phyloP scores from a whole-genome alignment of 2,329 filamentous ascomycete genomes.

The Ascochyta lentis region DNA sequence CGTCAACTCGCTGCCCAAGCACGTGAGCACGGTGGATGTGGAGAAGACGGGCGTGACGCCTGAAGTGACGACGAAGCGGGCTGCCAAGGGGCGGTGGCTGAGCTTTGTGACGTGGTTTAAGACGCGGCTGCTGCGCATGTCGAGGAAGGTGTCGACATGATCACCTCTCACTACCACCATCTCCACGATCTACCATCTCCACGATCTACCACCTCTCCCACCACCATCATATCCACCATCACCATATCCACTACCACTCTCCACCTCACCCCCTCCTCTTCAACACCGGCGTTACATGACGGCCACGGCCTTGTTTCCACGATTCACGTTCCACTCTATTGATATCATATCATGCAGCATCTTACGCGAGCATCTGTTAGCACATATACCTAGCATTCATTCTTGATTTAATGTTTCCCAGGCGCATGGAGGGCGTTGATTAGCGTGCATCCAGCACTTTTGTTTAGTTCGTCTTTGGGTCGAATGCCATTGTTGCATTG shows the following conservation, averaged over 20 bases:
- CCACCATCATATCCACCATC: too few species aligned
- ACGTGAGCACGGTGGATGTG: slow-evolving; percentile 36
- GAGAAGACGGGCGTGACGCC: slow-evolving; percentile 40
- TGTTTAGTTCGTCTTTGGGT: too few species aligned
- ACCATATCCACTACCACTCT: too few species aligned
- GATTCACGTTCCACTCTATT: slow-evolving; percentile 17
- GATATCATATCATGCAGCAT: slow-evolving; percentile 26
- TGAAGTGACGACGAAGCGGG: slow-evolving; percentile 43
- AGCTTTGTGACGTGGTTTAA: slow-evolving; percentile 64
- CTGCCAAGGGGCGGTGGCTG: slow-evolving; percentile 57
- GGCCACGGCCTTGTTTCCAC: slow-evolving; percentile 1
- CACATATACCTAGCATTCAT: slow-evolving; percentile 22
- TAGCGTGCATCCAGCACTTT: too few species aligned
- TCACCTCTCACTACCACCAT: too few species aligned
- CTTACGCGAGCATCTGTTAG: slow-evolving; percentile 25
- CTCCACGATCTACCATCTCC: too few species aligned
- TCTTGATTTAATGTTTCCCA: background rate
- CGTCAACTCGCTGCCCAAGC: slow-evolving; percentile 44
- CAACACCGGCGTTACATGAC: slow-evolving; percentile 30
- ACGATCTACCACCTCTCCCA: too few species aligned
- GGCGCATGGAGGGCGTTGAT: too few species aligned
- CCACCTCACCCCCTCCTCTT: background rate
- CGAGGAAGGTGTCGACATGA: slow-evolving; percentile 21
- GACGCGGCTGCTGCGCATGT: slow-evolving; percentile 61
- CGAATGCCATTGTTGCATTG: too few species aligned